Evolutionary conservation across 2,329 filamentous ascomycete species (phyloP), one percentile per base, ranked within the genome.

Genomic region (Ophiosphaerella narmari): DNA sequence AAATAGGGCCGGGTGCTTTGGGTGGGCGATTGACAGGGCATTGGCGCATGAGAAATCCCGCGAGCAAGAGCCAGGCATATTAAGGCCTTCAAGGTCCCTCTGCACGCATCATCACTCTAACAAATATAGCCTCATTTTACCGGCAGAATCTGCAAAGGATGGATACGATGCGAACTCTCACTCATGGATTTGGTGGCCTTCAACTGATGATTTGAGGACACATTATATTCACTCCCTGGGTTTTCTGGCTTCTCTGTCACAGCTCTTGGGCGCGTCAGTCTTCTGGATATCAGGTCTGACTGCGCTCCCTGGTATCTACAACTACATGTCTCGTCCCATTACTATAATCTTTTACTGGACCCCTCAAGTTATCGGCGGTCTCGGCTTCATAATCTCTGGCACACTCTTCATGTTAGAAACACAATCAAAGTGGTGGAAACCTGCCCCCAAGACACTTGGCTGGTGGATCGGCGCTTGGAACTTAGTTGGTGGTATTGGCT

Each of bases 401-500:
- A 61, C 74, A 2, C 69, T 88, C 1, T 88, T 87, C 68, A 87
- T 87, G 79, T 62, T 88, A 7, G 86, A 89, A 67, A 86, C 84
- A 2, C 86, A 88, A 68, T 65, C 76, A 35, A 79, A 76, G 39
- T 89, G 86, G 86, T 88, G 82, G 59, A 71, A 75, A 11, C 85
- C 86, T 0, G 82, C 83, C 0, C 76, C 75, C 3, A 63, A 68
- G 3, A 74, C 83, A 0, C 75, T 89, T 1, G 86, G 86, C 3
- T 88, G 86, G 86, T 84, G 88, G 66, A 81, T 89, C 57, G 86
- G 84, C 0, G 68, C 81, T 7, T 88, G 85, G 84, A 88, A 88
- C 59, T 67, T 86, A 2, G 73, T 88, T 16, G 86, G 86, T 1
- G 80, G 81, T 1, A 60, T 87, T 21, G 85, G 85, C 0, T 88